A percentile compares a stretch with the other conserved stretches of the same genome.
These are phyloP conservation scores for Alnus rubra DNA, from an alignment of 306 rosid genomes.

Conservation along the genomic window DNA sequence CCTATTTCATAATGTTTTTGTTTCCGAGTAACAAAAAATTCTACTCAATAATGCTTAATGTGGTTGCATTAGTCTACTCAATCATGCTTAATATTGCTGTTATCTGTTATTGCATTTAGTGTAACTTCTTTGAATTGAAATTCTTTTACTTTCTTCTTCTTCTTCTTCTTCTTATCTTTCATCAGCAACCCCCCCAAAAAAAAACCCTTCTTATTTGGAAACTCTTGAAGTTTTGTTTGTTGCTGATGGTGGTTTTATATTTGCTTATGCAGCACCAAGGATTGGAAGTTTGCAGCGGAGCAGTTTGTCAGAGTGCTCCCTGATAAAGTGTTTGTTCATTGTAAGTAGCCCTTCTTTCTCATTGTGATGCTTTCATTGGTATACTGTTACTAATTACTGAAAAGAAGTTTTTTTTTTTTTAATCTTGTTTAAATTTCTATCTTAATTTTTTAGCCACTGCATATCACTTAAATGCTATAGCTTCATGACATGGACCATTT, in stretches of 20 bases:
- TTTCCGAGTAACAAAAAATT: not conserved
- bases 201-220: not conserved
- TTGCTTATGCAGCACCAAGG: slow-evolving; percentile 62
- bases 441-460: not conserved
- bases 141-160: not conserved
- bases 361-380: slow-evolving; percentile 1
- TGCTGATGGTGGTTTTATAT: slow-evolving; percentile 18
- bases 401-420: not conserved
- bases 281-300: slow-evolving; percentile 95
- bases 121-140: not conserved
- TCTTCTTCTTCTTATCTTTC: not conserved
- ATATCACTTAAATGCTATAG: not conserved
- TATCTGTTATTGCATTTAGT: not conserved
- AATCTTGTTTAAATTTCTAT: not conserved
- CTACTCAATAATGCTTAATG: not conserved
- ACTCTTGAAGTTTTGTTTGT: not conserved
- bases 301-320: slow-evolving; percentile 75
- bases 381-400: not conserved
- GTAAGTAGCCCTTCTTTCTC: slow-evolving; percentile 48
- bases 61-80: not conserved
- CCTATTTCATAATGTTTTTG: not conserved
- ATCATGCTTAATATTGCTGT: not conserved
- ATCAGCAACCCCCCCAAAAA: not conserved
- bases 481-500: slow-evolving; percentile 2
- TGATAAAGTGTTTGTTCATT: slow-evolving; percentile 81